Conservation (phyloP, 495 filamentous ascomycete species). For the Eremomyces bilateralis region DNA sequence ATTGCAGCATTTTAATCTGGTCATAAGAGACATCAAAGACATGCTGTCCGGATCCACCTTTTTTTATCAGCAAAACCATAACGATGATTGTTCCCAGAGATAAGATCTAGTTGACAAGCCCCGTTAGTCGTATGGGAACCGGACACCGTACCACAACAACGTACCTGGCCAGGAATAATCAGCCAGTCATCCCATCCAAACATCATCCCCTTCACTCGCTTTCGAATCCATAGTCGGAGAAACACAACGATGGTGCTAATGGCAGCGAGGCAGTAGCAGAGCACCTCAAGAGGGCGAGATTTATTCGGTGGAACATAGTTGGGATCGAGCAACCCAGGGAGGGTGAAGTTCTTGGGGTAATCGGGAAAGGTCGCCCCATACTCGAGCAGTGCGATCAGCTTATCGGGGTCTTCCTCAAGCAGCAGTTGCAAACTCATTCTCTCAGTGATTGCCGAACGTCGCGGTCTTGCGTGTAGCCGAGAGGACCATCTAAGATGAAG, state of each 20-base stretch:
- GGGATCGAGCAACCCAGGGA: not conserved
- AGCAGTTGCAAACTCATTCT: no score
- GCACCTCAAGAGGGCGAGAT: not conserved
- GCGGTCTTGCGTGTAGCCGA: no score
- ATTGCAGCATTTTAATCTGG: no score
- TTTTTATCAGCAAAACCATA: not conserved
- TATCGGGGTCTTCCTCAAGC: no score
- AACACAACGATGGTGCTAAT: not conserved
- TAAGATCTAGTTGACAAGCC: no score
- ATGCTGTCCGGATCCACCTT: not conserved
- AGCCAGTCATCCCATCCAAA: not conserved
- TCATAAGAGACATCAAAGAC: not conserved
- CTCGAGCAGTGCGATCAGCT: not conserved
- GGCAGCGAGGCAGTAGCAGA: not conserved
- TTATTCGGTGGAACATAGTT: not conserved
- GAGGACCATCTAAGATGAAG: no score
- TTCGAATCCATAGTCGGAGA: not conserved
- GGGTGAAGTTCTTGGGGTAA: not conserved
- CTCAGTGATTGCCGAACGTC: no score
- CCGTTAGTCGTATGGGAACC: no score
- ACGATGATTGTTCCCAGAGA: no score
- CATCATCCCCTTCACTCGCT: not conserved
- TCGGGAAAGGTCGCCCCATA: not conserved
- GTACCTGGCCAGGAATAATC: not conserved
- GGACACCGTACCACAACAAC: no score